Evolutionary conservation across 352 stramenopile genomes (phyloP), one percentile per base, ranked within the genome.

Genomic region (Phytopythium montanum): DNA sequence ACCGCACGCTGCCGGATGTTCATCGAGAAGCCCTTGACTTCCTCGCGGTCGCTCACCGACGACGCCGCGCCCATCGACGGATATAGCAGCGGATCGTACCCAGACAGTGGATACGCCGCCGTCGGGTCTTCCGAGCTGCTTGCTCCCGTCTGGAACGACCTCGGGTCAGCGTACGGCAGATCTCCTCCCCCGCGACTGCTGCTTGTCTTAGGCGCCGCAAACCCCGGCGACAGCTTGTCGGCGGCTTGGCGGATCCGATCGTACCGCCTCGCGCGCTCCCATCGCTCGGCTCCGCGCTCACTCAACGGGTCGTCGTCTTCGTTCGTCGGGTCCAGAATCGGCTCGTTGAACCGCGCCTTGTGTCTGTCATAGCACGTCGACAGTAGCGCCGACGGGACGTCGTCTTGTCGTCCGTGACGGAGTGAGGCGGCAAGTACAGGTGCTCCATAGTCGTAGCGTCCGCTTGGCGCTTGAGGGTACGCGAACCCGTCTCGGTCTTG

Each of bases 1-100:
- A 99, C 85, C 2, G 83, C 85, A 16, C 82, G 77, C 65, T 99
- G 94, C 19, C 88, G 80, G 33, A 98, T 71, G 36, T 94, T 94
- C 45, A 98, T 74, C 23, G 76, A 79, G 55, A 93, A 95, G 12
- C 70, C 72, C 54, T 86, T 87, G 1, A 90, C 69, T 53, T 89
- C 86, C 67, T 90, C 80, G 54, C 80, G 75, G 42, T 88, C 75
- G 31, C 63, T 63, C 25, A 69, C 53, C 31, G 60, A 54, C 39
- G 60, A 26, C 6, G 34, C 13, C 16, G n/a, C 38, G 0, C 36
- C 53, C 21, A 26, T 9, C 3, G 38, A 34, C 2, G 53, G 53
- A n/a, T 59, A 59, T 21, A 59, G 53, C 19, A 59, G 21, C 6
- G 53, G 25, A 18, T 41, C 53, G 8, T 50, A 59, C 6, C 53